Evolutionary conservation across 2,329 filamentous ascomycete species (phyloP).

Genomic region (Alternaria infectoria): DNA sequence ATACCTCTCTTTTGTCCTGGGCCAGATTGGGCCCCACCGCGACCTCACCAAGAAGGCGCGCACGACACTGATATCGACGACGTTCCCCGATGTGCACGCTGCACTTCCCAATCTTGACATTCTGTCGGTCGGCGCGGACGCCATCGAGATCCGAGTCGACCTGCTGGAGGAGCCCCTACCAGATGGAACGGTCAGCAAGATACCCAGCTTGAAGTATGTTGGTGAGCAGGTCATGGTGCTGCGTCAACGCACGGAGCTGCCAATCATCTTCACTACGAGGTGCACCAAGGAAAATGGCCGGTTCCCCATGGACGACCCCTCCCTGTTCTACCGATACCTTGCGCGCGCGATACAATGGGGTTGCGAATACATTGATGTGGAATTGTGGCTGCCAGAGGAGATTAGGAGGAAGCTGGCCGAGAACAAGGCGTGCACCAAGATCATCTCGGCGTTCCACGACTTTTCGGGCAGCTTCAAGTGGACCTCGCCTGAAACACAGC

Average conservation of each 20-base stretch:
- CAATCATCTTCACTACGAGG: slow-evolving; percentile 88
- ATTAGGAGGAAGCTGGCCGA: slow-evolving; percentile 73
- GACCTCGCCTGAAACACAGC: slow-evolving; percentile 74
- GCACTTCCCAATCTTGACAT: slow-evolving; percentile 87
- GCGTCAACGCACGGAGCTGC: slow-evolving; percentile 81
- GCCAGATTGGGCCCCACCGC: slow-evolving; percentile 79
- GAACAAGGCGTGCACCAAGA: slow-evolving; percentile 76
- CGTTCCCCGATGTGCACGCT: slow-evolving; percentile 83
- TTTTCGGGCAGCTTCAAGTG: slow-evolving; percentile 85
- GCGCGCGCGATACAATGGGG: slow-evolving; percentile 86
- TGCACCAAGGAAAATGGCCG: slow-evolving; percentile 82
- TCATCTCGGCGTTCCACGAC: slow-evolving; percentile 92
- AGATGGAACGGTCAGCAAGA: slow-evolving; percentile 62
- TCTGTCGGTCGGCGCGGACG: slow-evolving; percentile 83
- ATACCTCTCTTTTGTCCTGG: slow-evolving; percentile 79
- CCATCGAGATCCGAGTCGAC: slow-evolving; percentile 84
- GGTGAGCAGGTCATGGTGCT: slow-evolving; percentile 86
- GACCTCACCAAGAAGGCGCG: slow-evolving; percentile 77
- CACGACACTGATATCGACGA: slow-evolving; percentile 86
- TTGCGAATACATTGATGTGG: slow-evolving; percentile 87
- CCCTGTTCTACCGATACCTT: slow-evolving; percentile 79
- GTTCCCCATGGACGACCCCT: slow-evolving; percentile 82
- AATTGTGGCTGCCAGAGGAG: slow-evolving; percentile 81
- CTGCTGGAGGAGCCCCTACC: slow-evolving; percentile 73
- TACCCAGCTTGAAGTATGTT: slow-evolving; percentile 83